Base-by-base conservation (phyloP, 2,329 filamentous ascomycete genomes). In the Aureobasidium melanogenum region DNA sequence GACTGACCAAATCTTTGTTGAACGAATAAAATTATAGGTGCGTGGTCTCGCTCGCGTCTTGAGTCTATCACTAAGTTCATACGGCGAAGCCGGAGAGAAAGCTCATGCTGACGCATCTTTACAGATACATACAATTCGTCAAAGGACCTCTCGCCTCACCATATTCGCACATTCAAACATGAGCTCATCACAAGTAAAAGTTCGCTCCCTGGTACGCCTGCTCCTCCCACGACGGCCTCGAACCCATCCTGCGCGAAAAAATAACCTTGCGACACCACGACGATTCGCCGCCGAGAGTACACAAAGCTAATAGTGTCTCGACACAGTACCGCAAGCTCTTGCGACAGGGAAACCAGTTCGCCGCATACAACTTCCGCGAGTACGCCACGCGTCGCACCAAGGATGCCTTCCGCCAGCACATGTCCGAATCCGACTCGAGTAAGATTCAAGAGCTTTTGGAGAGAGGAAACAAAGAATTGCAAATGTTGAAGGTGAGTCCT, bases 361-460 rank as follows among this genome's bases (percentile, higher is more conserved):
- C 91, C 64, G 85, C 88, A 68, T 99, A 97, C 81, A 99, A 97
- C 78, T 99, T 97, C 82, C 86, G 94, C 77, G 93, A 97, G 75
- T 99, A 99, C 76, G 92, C 94, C 59, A 88, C 87, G 76, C 87
- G 94, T 72, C 85, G 93, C 75, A 96, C 94, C 73, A 84, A 84
- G 73, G 94, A 97, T 79, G 87, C 90, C 5, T 99, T 97, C 76
- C 84, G 88, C 69, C 91, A 96, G 74, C 83, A 95, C 75, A 82
- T 84, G 74, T 73, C 76, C 61, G 87, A 91, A 69, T 78, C 84
- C 48, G 94, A 97, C 71, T 81, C 84, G 66, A 81, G 90, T 65
- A 81, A 82, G 76, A 81, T 96, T 73, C 91, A 97, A 75, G 91
- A 96, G 75, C 78, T 97, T 69, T 82, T 97, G 68, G 91, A 97